A percentile compares a stretch with the other conserved stretches of the same genome.
These are phyloP conservation scores for Buxus sempervirens DNA, from an alignment of 164 flowering plant genomes.

Conservation along the genomic window DNA sequence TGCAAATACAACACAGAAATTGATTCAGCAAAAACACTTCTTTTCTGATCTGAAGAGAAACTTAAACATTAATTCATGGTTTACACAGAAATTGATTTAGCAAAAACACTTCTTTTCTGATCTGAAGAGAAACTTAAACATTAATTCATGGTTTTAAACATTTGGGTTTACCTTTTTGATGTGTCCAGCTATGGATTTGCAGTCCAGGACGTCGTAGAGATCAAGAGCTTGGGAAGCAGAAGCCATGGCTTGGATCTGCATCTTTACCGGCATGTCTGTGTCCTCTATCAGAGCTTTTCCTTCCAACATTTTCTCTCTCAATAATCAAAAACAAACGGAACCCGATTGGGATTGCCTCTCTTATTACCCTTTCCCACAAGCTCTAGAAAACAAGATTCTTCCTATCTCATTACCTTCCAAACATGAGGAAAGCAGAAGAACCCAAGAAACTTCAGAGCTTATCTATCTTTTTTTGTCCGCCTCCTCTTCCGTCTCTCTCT, in stretches of 20 bases:
- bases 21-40: background rate
- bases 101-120: background rate
- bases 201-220: slow-evolving; percentile 74
- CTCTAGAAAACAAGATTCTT: background rate
- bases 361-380: background rate
- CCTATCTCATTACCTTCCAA: background rate
- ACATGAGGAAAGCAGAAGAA: background rate
- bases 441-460: background rate
- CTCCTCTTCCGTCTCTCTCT: background rate
- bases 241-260: slow-evolving; percentile 87
- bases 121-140: background rate
- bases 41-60: background rate
- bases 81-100: too few relatives aligned
- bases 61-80: too few relatives aligned
- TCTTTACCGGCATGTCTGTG: slow-evolving; percentile 88
- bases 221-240: slow-evolving; percentile 83
- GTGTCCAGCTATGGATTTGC: slow-evolving; percentile 74
- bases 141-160: too few relatives aligned
- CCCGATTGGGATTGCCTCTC: background rate
- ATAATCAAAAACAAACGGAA: background rate
- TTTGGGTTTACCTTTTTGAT: slow-evolving; percentile 61
- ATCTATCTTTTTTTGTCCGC: background rate
- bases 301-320: slow-evolving; percentile 70
- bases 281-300: slow-evolving; percentile 82
- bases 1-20: slow-evolving; percentile 24